Evolutionary conservation across 331 rosid species (phyloP), one percentile per base, ranked within the genome.

Genomic region (Prunus yedoensis): DNA sequence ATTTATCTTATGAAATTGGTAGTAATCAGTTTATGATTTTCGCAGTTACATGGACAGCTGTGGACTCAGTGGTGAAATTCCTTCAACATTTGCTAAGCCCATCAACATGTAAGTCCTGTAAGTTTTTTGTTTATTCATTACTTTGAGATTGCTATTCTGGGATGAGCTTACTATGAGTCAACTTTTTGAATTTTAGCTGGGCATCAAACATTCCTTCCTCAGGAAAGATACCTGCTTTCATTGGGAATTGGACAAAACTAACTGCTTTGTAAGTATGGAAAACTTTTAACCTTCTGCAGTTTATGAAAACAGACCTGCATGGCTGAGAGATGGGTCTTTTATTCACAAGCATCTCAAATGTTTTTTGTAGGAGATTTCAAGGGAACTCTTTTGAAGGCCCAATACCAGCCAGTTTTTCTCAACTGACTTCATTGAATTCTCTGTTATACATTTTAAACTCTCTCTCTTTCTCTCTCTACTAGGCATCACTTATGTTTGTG

Each of bases 371-470:
- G 91, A 80, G 86, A 79, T 79, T 90, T 77, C 84, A 87, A 68
- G 96, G 97, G 15, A 92, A 92, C 84, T 83, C 91, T 74, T 87
- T 92, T 28, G 77, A 85, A 74, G 94, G 96, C 61, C 84, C 90
- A 56, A 84, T 90, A 81, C 96, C 97, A 25, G 62, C 83, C 0
- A 73, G 88, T 38, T 85, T 90, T 77, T 85, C 88, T 59, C 86
- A 85, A 52, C 66, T 93, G 86, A 87, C 85, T 47, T 87, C 88
- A 57, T 52, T 89, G 74, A 20, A 66, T 6, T 81, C 87, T 66
- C 58, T 93, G 96, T 90, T 63, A 59, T 35, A 32, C 4, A 9
- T 20, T 70, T 35, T 35, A 32, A 32, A 35, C 1, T 35, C 41
- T 35, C 41, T 4, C 41, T 35, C 41, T 5, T 6, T 35, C 41